Evolutionary conservation across 306 rosid genomes (phyloP).

Genomic region (Sphenostylis stenocarpa): DNA sequence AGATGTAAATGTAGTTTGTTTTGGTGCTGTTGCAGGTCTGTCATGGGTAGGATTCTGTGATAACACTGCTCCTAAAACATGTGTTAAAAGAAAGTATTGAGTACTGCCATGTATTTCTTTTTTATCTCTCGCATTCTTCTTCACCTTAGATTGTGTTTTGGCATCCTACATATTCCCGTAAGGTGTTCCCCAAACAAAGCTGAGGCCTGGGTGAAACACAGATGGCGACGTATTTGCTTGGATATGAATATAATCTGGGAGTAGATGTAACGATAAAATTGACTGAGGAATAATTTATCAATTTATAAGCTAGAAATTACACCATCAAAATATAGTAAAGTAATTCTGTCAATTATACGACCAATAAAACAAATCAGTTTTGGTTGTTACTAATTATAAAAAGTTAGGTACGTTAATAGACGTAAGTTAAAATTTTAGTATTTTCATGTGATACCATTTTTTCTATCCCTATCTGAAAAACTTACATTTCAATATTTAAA

Average conservation of each 20-base stretch:
- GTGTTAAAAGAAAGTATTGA: conserved; percentile 25
- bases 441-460: too few relatives aligned
- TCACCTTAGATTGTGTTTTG: neutral
- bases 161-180: neutral
- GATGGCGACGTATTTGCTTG: neutral
- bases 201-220: neutral
- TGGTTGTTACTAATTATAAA: too few relatives aligned
- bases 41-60: conserved; percentile 18
- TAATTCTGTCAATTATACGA: too few relatives aligned
- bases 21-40: conserved; percentile 28
- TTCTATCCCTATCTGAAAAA: too few relatives aligned
- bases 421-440: too few relatives aligned
- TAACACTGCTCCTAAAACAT: neutral
- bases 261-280: neutral
- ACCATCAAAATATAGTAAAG: too few relatives aligned
- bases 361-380: too few relatives aligned
- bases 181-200: neutral
- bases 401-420: too few relatives aligned
- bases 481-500: too few relatives aligned
- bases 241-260: neutral
- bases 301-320: too few relatives aligned
- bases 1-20: conserved; percentile 48
- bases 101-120: neutral
- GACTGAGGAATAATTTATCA: neutral
- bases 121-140: neutral